Evolutionary conservation across 2,329 filamentous ascomycete genomes (phyloP).

Genomic region (Onygena corvina): DNA sequence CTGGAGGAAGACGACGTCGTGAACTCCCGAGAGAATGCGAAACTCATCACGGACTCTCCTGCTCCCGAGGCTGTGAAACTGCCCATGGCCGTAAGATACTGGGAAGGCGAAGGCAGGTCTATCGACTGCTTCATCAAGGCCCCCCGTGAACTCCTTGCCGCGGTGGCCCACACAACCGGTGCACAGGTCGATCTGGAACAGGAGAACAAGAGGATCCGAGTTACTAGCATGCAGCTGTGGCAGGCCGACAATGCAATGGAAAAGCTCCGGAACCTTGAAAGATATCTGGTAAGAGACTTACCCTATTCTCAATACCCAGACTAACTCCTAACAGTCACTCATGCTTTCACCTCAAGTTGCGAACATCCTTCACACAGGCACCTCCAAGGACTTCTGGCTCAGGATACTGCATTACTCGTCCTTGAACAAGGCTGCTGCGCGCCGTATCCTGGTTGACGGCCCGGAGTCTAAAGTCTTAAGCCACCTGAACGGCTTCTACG

Average conservation of each 20-base stretch:
- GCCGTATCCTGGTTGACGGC: slow-evolving; percentile 20
- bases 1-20: slow-evolving; percentile 15
- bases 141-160: slow-evolving; percentile 17
- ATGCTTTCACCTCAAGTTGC: slow-evolving; percentile 13
- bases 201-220: slow-evolving; percentile 18
- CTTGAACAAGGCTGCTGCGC: slow-evolving; percentile 16
- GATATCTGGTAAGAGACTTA: slow-evolving; percentile 20
- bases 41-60: slow-evolving; percentile 3
- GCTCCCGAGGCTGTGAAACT: neutral
- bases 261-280: slow-evolving; percentile 22
- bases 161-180: slow-evolving; percentile 21
- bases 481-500: slow-evolving; percentile 19
- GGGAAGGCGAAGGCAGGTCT: slow-evolving; percentile 16
- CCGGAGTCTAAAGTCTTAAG: slow-evolving; percentile 10
- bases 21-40: slow-evolving; percentile 14
- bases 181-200: slow-evolving; percentile 20
- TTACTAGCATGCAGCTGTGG: slow-evolving; percentile 17
- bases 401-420: slow-evolving; percentile 17
- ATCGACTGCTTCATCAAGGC: slow-evolving; percentile 19
- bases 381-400: slow-evolving; percentile 10
- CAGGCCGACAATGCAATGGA: slow-evolving; percentile 23
- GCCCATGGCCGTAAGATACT: slow-evolving; percentile 17
- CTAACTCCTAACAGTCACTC: slow-evolving; percentile 17
- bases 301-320: neutral
- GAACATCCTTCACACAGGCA: slow-evolving; percentile 17